Evolutionary conservation across 2,329 filamentous ascomycete species (phyloP).

Genomic region (Neofusicoccum ribis): DNA sequence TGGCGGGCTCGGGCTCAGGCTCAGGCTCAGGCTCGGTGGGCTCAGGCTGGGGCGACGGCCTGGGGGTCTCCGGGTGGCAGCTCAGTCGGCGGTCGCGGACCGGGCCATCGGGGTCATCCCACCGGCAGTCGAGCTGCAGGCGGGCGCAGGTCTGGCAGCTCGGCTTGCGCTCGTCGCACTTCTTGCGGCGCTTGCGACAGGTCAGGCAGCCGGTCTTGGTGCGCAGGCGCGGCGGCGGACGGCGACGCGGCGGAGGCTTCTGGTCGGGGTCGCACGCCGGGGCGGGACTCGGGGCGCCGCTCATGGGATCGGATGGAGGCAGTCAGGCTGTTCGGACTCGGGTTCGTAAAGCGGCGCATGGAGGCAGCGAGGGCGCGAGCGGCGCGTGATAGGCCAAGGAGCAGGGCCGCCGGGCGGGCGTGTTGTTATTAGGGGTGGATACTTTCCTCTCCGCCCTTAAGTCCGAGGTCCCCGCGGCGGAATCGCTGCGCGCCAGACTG

Average conservation of each 20-base stretch:
- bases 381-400: not conserved
- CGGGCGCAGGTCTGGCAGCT: not conserved
- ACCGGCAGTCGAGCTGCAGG: conserved; percentile 1
- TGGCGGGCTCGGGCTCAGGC: too few species aligned
- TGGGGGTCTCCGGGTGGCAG: not conserved
- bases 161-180: conserved; percentile 10
- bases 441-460: too few species aligned
- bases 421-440: too few species aligned
- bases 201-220: conserved; percentile 11
- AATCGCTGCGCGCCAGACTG: too few species aligned
- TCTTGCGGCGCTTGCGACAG: not conserved
- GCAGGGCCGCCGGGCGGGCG: too few species aligned
- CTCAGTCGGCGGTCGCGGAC: not conserved
- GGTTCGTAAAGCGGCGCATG: not conserved
- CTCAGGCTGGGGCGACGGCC: too few species aligned
- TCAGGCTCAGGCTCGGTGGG: too few species aligned
- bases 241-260: not conserved
- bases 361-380: not conserved
- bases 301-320: not conserved
- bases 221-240: not conserved
- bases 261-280: not conserved
- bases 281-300: not conserved
- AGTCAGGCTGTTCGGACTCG: not conserved
- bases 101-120: not conserved
- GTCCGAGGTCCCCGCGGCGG: too few species aligned